Conservation (phyloP, 306 rosid species). For the Lathyrus aphaca region DNA sequence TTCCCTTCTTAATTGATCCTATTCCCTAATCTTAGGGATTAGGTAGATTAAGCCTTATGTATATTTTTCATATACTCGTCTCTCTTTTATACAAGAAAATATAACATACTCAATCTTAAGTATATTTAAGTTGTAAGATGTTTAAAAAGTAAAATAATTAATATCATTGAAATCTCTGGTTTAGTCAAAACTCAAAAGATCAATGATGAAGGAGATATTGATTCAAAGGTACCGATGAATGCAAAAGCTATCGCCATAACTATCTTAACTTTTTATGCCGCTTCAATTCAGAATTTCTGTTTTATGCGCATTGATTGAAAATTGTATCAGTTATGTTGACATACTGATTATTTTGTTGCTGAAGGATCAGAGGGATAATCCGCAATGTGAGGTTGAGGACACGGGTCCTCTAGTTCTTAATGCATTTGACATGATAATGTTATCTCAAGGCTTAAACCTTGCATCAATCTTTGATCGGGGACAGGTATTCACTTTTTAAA, state of each 20-base stretch:
- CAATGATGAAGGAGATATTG: conserved; percentile 11
- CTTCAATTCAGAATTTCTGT: conserved; percentile 16
- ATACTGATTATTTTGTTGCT: conserved; percentile 35
- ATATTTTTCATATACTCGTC: too few relatives aligned
- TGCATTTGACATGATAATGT: conserved; percentile 84
- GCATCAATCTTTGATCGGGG: conserved; percentile 78
- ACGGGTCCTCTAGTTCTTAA: conserved; percentile 73
- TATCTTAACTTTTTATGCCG: conserved; percentile 4
- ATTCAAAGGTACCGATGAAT: conserved; percentile 12
- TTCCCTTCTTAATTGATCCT: too few relatives aligned
- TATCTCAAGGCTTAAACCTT: conserved; percentile 91
- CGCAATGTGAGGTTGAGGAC: conserved; percentile 56
- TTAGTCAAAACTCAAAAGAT: conserved; percentile 24
- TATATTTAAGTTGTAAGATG: not conserved
- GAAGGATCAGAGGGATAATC: conserved; percentile 64
- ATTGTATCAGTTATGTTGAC: conserved; percentile 33
- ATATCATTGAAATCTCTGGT: not conserved
- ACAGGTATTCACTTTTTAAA: conserved; percentile 50
- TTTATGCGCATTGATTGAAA: conserved; percentile 7
- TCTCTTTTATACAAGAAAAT: too few relatives aligned
- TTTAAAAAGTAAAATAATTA: conserved; percentile 1
- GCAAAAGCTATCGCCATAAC: conserved; percentile 19
- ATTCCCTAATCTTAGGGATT: too few relatives aligned
- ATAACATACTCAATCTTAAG: too few relatives aligned
- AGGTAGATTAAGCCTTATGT: too few relatives aligned